Evolutionary conservation across 1,284 basidiomycete genomes (phyloP).

Genomic region (Heterobasidion occidentale): DNA sequence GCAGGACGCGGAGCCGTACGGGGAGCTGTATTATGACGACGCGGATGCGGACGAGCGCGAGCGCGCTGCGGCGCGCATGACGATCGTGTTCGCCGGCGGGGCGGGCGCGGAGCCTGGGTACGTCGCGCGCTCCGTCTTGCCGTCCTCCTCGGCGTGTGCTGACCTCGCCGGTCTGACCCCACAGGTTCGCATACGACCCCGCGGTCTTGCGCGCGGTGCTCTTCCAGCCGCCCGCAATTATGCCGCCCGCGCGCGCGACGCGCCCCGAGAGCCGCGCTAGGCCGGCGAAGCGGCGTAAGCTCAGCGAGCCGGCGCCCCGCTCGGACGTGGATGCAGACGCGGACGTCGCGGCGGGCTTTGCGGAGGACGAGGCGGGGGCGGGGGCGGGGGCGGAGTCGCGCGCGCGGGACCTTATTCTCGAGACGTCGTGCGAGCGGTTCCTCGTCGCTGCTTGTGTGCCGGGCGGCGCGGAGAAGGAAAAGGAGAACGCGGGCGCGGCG

Average conservation of each 20-base stretch:
- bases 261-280: background rate
- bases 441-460: constrained; percentile 17
- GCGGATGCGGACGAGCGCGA: constrained; percentile 19
- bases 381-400: background rate
- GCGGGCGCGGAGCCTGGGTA: constrained; percentile 39
- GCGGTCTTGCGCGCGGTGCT: constrained; percentile 7
- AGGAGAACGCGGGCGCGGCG: constrained; percentile 13
- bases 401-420: constrained; percentile 20
- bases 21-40: constrained; percentile 13
- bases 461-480: constrained; percentile 9
- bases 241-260: background rate
- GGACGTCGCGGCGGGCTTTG: constrained; percentile 4
- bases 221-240: background rate
- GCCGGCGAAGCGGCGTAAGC: constrained; percentile 7
- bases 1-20: constrained; percentile 11
- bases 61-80: constrained; percentile 28
- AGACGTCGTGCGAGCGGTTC: constrained; percentile 24
- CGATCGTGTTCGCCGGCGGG: constrained; percentile 35
- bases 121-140: constrained; percentile 11
- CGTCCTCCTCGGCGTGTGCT: background rate
- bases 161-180: background rate
- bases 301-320: background rate
- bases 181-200: constrained; percentile 56
- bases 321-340: background rate
- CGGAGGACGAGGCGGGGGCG: constrained; percentile 3